Base-by-base conservation (phyloP, 176 grass and related monocot species). In the Triticum timopheevii region DNA sequence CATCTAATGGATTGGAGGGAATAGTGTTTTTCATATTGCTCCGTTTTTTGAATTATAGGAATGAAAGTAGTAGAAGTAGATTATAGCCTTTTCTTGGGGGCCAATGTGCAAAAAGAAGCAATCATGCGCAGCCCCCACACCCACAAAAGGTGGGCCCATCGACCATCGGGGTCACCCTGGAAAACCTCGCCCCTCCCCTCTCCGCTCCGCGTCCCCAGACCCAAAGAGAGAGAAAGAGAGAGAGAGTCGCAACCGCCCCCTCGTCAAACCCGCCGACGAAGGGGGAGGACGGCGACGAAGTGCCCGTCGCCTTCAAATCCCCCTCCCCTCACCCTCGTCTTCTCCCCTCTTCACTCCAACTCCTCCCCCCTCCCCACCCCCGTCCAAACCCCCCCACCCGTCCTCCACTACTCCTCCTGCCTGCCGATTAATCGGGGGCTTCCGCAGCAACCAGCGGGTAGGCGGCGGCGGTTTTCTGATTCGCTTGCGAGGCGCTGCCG, bases 331-430 rank as follows among this genome's bases (percentile, higher is more conserved):
- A 2, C 39, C 39, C 82, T 84, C 68, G 62, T 10, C 86, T 73
- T 92, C 83, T 50, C 73, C 73, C 44, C 65, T 82, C 87, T 73
- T 66, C 86, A 82, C 83, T 86, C 67, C 75, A 72, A 84, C 79
- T 76, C 30, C 80, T 8, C 16, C 2, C 54, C 17, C 17, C 15
- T 0, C 54, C 19, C 50, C 67, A 10, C 47, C 68, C 20, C 11
- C 47, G 47, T 50, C 47, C 47, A 50, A 50, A 50, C 47, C 28
- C 45, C 33, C 82, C 77, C 68, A 44, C 52, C 50, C 59, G 13
- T 19, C 40, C 10, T 20, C 66, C 33, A 20, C 23, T 6, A 8
- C 62, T 0, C 11, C 78, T 70, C 16, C 9, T 28, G 73, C 70
- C 58, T 33, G 35, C 35, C 35, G 35, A 36, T 76, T 62, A 61